phyloP scores from a whole-genome alignment of 768 basidiomycete genomes.

The Tricholoma sp. region DNA sequence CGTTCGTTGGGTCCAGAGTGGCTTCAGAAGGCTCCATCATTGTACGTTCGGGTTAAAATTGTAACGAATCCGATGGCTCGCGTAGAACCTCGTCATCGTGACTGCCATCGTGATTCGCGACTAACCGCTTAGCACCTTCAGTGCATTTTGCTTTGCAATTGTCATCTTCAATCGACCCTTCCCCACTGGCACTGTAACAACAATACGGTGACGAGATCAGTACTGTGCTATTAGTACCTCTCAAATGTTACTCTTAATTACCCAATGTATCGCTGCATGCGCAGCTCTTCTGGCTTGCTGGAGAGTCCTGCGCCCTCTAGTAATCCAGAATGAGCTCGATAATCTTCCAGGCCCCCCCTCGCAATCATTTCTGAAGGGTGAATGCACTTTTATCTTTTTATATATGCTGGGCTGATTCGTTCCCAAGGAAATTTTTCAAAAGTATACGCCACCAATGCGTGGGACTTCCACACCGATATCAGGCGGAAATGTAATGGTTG shows the following conservation, averaged over 20 bases:
- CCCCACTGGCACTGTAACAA: too few species aligned
- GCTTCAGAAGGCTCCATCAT: too few species aligned
- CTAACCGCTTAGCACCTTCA: too few species aligned
- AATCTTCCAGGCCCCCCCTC: constrained; percentile 29
- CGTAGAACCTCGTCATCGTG: too few species aligned
- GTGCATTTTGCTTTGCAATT: too few species aligned
- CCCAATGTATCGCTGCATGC: constrained; percentile 4
- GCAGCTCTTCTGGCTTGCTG: constrained; percentile 7
- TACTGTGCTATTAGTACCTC: too few species aligned
- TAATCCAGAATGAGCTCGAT: constrained; percentile 21
- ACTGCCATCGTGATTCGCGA: too few species aligned
- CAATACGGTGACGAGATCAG: too few species aligned
- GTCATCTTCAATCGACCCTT: too few species aligned
- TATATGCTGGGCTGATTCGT: background rate
- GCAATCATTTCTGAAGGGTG: constrained; percentile 26
- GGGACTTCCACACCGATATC: background rate
- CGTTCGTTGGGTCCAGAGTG: too few species aligned
- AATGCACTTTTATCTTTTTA: background rate
- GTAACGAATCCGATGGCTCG: too few species aligned
- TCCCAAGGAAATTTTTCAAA: background rate
- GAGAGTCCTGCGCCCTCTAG: constrained; percentile 9
- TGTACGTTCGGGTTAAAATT: too few species aligned
- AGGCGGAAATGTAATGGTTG: background rate
- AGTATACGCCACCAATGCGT: background rate
- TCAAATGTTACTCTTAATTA: constrained; percentile 7